Evolutionary conservation across 345 rosid species (phyloP).

Genomic region (Pseudoturritis turrita): DNA sequence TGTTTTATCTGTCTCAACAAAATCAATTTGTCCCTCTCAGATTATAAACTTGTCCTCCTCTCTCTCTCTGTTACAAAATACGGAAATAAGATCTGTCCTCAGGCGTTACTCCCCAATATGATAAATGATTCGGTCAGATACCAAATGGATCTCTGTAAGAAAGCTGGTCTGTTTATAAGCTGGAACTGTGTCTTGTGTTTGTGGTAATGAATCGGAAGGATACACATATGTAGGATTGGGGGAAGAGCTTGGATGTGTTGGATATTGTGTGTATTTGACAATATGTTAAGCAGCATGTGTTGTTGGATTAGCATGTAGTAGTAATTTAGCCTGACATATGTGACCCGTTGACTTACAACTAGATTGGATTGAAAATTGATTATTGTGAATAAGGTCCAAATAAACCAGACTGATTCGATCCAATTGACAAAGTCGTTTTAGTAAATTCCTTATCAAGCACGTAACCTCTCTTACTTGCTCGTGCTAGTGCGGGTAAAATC

Average conservation of each 20-base stretch:
- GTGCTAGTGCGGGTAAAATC: too few species aligned
- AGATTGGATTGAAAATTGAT: too few species aligned
- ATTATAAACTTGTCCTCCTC: too few species aligned
- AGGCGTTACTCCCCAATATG: background rate
- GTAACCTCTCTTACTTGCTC: too few species aligned
- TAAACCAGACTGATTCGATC: too few species aligned
- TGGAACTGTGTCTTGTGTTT: background rate
- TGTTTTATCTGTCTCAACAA: constrained; percentile 10
- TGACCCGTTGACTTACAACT: too few species aligned
- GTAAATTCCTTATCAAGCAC: too few species aligned
- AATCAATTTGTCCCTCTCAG: background rate
- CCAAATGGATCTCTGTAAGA: background rate
- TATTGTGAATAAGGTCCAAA: too few species aligned
- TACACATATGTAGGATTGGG: background rate
- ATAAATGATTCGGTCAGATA: background rate
- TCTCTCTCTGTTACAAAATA: constrained; percentile 2
- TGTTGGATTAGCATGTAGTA: background rate
- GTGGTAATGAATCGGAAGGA: background rate
- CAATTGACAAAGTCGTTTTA: too few species aligned
- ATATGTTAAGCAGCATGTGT: background rate
- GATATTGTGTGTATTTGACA: background rate
- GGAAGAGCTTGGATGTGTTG: background rate
- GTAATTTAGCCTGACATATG: background rate
- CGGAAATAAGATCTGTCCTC: background rate
- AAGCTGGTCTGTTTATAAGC: background rate